phyloP scores from a whole-genome alignment of 495 filamentous ascomycete species.

The Friedmanniomyces endolithicus region DNA sequence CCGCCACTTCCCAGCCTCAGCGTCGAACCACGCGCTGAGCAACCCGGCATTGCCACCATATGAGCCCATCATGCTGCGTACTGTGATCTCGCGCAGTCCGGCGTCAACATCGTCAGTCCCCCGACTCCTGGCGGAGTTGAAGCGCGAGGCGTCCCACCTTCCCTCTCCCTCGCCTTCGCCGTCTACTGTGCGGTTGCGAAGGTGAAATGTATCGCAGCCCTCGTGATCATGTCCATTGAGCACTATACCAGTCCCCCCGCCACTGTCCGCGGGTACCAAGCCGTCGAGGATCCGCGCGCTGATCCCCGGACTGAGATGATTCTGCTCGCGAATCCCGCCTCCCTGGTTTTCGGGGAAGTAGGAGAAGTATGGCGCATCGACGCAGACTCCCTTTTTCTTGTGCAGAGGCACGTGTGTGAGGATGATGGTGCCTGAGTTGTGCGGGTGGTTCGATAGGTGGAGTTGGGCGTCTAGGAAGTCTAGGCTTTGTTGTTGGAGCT shows the following conservation, averaged over 20 bases:
- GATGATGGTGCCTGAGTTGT: constrained; percentile 52
- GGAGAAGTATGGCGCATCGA: constrained; percentile 67
- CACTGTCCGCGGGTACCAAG: constrained; percentile 41
- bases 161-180: not conserved
- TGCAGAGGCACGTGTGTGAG: constrained; percentile 87
- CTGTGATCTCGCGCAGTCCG: constrained; percentile 79
- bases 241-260: constrained; percentile 59
- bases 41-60: constrained; percentile 82
- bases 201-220: constrained; percentile 82
- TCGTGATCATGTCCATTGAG: constrained; percentile 91
- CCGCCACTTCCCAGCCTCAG: constrained; percentile 53
- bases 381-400: constrained; percentile 70
- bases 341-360: constrained; percentile 47
- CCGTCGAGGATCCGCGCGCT: constrained; percentile 61
- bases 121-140: not conserved
- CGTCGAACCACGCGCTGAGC: constrained; percentile 79
- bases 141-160: not conserved
- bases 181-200: constrained; percentile 27
- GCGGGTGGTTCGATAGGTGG: constrained; percentile 53
- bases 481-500: constrained; percentile 61
- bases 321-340: constrained; percentile 77
- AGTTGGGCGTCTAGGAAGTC: constrained; percentile 59
- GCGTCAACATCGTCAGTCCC: too few relatives aligned
- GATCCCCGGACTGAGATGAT: constrained; percentile 62
- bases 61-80: constrained; percentile 97